phyloP scores from a whole-genome alignment of 2,329 filamentous ascomycete species.

The Pseudogymnoascus sp. region DNA sequence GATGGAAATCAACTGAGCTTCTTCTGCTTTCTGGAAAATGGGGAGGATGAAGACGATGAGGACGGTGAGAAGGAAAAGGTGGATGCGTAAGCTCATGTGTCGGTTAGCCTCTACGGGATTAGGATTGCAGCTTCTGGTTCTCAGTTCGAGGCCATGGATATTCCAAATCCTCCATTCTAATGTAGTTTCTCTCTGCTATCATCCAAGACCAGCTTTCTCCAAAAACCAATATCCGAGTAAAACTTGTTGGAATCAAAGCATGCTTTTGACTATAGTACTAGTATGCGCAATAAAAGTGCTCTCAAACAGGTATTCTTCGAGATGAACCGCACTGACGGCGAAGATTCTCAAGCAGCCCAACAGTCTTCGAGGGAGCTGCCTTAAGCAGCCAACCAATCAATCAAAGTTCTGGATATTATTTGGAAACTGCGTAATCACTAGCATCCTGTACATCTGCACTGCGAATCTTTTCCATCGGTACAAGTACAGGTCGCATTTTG shows the following conservation, averaged over 20 bases:
- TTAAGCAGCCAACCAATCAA: not conserved
- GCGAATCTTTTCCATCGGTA: not conserved
- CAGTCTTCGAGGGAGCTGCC: not conserved
- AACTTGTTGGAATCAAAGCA: no score
- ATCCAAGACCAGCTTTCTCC: no score
- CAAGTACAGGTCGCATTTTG: not conserved
- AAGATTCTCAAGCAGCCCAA: not conserved
- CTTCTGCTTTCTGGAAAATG: constrained; percentile 5
- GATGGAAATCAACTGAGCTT: constrained; percentile 11
- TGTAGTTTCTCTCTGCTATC: no score
- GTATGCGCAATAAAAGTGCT: no score
- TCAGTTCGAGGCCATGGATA: no score
- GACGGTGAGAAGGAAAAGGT: not conserved
- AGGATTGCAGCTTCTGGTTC: not conserved
- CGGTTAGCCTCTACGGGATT: not conserved
- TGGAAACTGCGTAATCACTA: not conserved
- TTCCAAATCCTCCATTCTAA: no score
- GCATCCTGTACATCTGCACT: not conserved
- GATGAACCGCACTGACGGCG: not conserved
- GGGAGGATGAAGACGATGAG: not conserved
- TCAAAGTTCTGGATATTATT: not conserved
- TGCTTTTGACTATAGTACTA: no score
- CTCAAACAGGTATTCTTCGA: not conserved
- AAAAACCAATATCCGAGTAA: no score
- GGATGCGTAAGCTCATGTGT: not conserved